A percentile compares a stretch with the other conserved stretches of the same genome.
phyloP scores from a whole-genome alignment of 257 asterid species.

The Parsonsia alboflavescens region DNA sequence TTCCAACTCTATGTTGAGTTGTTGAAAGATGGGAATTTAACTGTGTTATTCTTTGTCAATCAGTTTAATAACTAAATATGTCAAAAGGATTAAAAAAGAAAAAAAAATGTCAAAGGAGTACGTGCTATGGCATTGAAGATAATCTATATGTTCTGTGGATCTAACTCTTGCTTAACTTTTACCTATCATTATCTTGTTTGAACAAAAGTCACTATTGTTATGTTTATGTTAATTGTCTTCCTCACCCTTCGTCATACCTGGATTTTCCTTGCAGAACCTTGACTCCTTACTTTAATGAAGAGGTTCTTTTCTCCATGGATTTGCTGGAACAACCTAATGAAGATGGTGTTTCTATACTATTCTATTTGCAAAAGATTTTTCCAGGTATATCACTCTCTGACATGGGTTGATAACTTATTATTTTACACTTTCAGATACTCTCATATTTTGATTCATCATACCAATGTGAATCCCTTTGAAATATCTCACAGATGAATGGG shows the following conservation, averaged over 20 bases:
- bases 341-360: constrained; percentile 94
- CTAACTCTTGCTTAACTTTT: not conserved
- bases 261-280: constrained; percentile 52
- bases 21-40: not conserved
- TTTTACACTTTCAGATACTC: constrained; percentile 9
- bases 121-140: not conserved
- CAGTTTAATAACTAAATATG: not conserved
- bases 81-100: too few species aligned
- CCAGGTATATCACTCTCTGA: constrained; percentile 52
- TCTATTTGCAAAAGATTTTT: constrained; percentile 83
- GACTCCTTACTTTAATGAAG: constrained; percentile 88
- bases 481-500: constrained; percentile 75
- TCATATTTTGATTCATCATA: constrained; percentile 7
- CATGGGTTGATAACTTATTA: constrained; percentile 16
- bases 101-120: too few species aligned
- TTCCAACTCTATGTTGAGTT: not conserved
- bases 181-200: not conserved
- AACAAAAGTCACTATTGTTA: too few species aligned
- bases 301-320: constrained; percentile 77
- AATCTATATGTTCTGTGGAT: not conserved
- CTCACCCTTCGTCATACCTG: constrained; percentile 7
- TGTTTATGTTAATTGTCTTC: not conserved
- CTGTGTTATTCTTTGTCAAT: not conserved
- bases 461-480: constrained; percentile 17
- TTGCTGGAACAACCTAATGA: constrained; percentile 71